Evolutionary conservation across 1,139 yeast genomes (phyloP).

Genomic region (Yamadazyma aaseri): DNA sequence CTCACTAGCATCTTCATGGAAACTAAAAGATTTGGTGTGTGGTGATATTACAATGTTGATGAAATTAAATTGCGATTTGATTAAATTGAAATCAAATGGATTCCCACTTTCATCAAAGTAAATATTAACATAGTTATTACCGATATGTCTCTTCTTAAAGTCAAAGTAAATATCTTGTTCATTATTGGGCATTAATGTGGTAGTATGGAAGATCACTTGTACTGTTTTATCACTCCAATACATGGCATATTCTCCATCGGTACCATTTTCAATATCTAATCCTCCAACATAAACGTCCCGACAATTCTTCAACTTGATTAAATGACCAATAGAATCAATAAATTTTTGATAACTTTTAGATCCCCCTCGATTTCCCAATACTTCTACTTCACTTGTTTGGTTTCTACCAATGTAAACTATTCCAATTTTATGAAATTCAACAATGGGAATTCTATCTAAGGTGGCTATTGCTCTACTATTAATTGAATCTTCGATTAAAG

Average conservation of each 20-base stretch:
- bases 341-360: conserved; percentile 62
- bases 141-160: conserved; percentile 78
- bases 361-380: conserved; percentile 64
- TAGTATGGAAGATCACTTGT: conserved; percentile 74
- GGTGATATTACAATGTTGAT: conserved; percentile 78
- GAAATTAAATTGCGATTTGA: conserved; percentile 80
- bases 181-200: conserved; percentile 72
- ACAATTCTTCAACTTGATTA: conserved; percentile 54
- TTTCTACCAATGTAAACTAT: conserved; percentile 69
- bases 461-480: conserved; percentile 59
- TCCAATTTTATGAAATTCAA: conserved; percentile 79
- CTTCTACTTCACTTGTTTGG: conserved; percentile 63
- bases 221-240: conserved; percentile 71
- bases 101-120: conserved; percentile 71
- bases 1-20: conserved; percentile 1
- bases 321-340: conserved; percentile 54
- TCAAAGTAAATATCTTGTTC: conserved; percentile 40
- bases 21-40: conserved; percentile 29
- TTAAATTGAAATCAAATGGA: conserved; percentile 67
- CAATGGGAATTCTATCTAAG: conserved; percentile 75
- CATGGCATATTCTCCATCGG: conserved; percentile 76
- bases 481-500: conserved; percentile 46
- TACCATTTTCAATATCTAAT: conserved; percentile 62
- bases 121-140: conserved; percentile 79
- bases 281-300: conserved; percentile 73